These are phyloP conservation scores for Ichthyophthirius multifiliis DNA, from an alignment of 169 alveolate genomes.

Conservation along the genomic window DNA sequence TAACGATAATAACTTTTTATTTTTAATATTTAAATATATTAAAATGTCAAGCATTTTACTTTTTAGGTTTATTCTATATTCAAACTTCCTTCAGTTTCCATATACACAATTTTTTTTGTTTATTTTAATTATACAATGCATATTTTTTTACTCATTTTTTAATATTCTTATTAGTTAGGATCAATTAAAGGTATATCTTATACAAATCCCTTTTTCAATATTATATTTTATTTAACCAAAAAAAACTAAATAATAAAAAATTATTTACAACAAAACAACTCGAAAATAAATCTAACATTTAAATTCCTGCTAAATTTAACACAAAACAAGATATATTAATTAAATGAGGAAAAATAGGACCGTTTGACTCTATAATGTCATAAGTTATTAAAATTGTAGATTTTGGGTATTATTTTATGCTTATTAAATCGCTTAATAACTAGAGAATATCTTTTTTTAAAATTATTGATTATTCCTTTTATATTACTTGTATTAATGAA, in stretches of 20 bases:
- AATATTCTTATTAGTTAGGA: background rate
- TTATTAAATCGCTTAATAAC: background rate
- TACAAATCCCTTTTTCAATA: background rate
- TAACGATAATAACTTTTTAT: too few relatives aligned
- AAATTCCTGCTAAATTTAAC: background rate
- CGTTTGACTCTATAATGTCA: background rate
- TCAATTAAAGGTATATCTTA: background rate
- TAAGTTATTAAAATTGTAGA: background rate
- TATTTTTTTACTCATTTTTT: background rate
- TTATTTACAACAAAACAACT: background rate
- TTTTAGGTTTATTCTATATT: background rate
- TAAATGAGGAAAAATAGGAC: background rate
- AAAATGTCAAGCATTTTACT: too few relatives aligned
- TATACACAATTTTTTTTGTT: background rate
- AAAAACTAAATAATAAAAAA: background rate
- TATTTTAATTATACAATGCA: slow-evolving; percentile 1
- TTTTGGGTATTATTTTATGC: background rate
- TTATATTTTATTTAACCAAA: background rate
- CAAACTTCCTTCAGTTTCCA: background rate
- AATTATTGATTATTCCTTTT: background rate
- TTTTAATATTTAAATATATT: too few relatives aligned
- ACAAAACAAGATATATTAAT: background rate
- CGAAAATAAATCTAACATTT: background rate
- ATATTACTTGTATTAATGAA: too few relatives aligned
- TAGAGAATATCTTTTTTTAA: background rate